Evolutionary conservation across 2,329 filamentous ascomycete species (phyloP).

Genomic region (Aspergillus ochraceoroseus): DNA sequence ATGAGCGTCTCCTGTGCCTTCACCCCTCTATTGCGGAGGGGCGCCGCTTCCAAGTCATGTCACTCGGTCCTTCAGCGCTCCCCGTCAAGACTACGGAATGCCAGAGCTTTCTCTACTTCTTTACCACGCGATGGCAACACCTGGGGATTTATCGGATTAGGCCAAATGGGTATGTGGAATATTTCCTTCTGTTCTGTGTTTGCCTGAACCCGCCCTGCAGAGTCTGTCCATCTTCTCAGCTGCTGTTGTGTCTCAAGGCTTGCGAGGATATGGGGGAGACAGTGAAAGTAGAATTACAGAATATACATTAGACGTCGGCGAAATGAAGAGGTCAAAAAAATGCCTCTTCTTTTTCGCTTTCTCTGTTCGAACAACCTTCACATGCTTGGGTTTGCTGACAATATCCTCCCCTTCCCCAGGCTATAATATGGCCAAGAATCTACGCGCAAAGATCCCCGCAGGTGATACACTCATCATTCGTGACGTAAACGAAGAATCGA

Average conservation of each 20-base stretch:
- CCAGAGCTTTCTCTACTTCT: conserved; percentile 47
- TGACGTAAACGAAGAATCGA: conserved; percentile 58
- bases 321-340: too few relatives aligned
- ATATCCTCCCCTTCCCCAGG: conserved; percentile 42
- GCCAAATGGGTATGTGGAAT: conserved; percentile 54
- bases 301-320: too few relatives aligned
- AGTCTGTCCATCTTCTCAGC: too few relatives aligned
- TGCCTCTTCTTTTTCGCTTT: too few relatives aligned
- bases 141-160: conserved; percentile 58
- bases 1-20: conserved; percentile 19
- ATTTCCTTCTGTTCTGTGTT: background rate
- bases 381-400: too few relatives aligned
- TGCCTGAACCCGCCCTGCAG: background rate
- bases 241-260: too few relatives aligned
- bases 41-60: conserved; percentile 9
- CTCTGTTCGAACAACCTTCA: too few relatives aligned
- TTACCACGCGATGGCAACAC: conserved; percentile 44
- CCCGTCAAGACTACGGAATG: background rate
- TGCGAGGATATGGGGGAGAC: too few relatives aligned
- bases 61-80: background rate
- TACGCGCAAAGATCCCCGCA: conserved; percentile 60
- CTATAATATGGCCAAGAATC: conserved; percentile 68
- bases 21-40: conserved; percentile 16
- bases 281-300: too few relatives aligned
- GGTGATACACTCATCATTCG: conserved; percentile 60